Evolutionary conservation across 176 grass and related monocot species (phyloP).

Genomic region (Echinochloa phyllopogon): DNA sequence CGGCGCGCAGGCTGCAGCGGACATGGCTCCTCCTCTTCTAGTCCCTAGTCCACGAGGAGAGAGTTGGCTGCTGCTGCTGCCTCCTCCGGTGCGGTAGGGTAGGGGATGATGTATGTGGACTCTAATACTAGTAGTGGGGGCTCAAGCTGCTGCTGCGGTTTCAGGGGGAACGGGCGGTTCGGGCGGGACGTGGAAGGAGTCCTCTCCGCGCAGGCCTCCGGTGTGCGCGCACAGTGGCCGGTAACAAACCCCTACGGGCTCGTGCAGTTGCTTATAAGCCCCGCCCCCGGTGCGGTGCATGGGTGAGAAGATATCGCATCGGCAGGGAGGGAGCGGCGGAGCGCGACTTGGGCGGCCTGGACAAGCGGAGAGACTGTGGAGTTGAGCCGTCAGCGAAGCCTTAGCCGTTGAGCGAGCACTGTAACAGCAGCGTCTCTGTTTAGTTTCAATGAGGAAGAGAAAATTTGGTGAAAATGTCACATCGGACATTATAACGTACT

Average conservation of each 20-base stretch:
- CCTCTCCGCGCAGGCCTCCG: background rate
- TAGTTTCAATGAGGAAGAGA: too few relatives aligned
- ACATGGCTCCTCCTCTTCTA: background rate
- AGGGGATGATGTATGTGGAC: background rate
- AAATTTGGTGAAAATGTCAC: too few relatives aligned
- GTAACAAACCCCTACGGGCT: slow-evolving; percentile 25
- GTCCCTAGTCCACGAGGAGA: slow-evolving; percentile 18
- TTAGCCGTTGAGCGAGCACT: too few relatives aligned
- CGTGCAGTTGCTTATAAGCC: background rate
- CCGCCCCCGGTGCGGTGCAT: slow-evolving; percentile 13
- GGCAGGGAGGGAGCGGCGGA: background rate
- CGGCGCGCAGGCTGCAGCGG: background rate
- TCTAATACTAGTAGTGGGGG: background rate
- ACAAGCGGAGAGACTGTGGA: background rate
- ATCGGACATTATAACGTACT: too few relatives aligned
- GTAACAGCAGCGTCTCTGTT: too few relatives aligned
- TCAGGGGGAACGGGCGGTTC: slow-evolving; percentile 10
- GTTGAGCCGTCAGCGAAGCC: background rate
- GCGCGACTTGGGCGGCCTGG: background rate
- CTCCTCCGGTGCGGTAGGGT: too few relatives aligned
- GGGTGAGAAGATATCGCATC: background rate
- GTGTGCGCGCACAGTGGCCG: background rate
- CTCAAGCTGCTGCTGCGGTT: background rate
- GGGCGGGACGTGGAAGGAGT: slow-evolving; percentile 8
- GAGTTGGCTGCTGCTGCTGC: background rate